phyloP scores from a whole-genome alignment of 345 rosid genomes.

The Abelmoschus esculentus region DNA sequence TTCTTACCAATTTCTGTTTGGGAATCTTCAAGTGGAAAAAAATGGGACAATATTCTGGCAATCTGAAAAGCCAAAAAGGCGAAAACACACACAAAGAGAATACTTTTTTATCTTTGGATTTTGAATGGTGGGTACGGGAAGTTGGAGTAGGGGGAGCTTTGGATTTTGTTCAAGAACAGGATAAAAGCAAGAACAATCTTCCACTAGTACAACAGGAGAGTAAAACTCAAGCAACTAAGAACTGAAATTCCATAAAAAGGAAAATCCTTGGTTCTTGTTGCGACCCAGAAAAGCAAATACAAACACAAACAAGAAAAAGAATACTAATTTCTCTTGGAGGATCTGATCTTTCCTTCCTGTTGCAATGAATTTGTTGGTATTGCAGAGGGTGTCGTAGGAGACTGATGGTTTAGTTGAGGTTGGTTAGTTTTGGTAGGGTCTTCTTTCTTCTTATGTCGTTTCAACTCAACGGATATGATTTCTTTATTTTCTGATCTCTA shows the following conservation, averaged over 20 bases:
- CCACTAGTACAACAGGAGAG: not conserved
- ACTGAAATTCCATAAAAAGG: not conserved
- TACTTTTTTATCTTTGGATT: too few species aligned
- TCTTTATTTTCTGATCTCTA: too few species aligned
- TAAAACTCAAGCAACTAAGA: not conserved
- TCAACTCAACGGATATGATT: not conserved
- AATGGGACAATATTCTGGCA: not conserved
- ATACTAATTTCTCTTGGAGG: not conserved
- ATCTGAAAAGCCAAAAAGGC: too few species aligned
- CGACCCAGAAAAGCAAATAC: not conserved
- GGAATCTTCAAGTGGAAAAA: not conserved
- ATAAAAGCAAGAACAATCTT: not conserved
- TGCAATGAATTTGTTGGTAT: not conserved
- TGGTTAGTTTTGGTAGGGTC: not conserved
- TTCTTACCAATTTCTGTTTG: not conserved
- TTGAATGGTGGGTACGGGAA: too few species aligned
- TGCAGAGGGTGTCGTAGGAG: not conserved
- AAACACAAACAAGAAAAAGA: not conserved
- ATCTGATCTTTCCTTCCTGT: not conserved
- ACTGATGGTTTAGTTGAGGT: not conserved
- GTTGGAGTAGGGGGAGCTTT: too few species aligned
- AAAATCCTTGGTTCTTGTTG: not conserved
- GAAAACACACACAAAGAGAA: too few species aligned
- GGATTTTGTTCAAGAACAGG: not conserved
- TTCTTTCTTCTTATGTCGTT: not conserved